These are phyloP conservation scores for Kwoniella sp. DNA, from an alignment of 768 basidiomycete species.

Conservation along the genomic window DNA sequence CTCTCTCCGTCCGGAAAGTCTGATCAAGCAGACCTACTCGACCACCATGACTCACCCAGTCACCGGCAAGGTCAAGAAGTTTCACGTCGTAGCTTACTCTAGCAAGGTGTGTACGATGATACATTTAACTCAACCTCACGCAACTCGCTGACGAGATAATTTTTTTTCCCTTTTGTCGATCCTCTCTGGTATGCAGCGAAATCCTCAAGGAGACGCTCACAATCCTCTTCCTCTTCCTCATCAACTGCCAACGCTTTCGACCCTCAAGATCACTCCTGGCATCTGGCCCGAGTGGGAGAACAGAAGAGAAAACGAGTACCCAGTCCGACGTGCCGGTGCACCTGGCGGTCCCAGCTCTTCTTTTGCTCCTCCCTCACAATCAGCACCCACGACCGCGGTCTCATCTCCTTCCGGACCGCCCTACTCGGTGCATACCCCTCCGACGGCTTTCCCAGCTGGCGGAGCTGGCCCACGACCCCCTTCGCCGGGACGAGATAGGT, in stretches of 20 bases:
- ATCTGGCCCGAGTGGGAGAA: conserved; percentile 52
- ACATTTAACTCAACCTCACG: neutral
- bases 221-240: conserved; percentile 43
- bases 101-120: conserved; percentile 26
- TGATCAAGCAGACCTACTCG: conserved; percentile 55
- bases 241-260: conserved; percentile 42
- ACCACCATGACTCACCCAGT: conserved; percentile 46
- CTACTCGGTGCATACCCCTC: conserved; percentile 22
- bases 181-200: too few species aligned
- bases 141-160: neutral
- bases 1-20: conserved; percentile 28
- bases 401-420: conserved; percentile 24
- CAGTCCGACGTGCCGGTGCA: conserved; percentile 13
- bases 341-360: conserved; percentile 5
- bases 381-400: conserved; percentile 22
- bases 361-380: conserved; percentile 20
- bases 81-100: conserved; percentile 52
- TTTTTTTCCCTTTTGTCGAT: neutral
- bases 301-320: conserved; percentile 29
- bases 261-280: conserved; percentile 40
- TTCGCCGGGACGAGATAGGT: conserved; percentile 19
- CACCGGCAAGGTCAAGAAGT: conserved; percentile 46
- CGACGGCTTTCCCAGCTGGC: conserved; percentile 17
- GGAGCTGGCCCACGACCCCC: conserved; percentile 4
- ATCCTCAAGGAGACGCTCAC: conserved; percentile 46